These are phyloP conservation scores for Astraeus odoratus DNA, from an alignment of 768 basidiomycete species.

Conservation along the genomic window DNA sequence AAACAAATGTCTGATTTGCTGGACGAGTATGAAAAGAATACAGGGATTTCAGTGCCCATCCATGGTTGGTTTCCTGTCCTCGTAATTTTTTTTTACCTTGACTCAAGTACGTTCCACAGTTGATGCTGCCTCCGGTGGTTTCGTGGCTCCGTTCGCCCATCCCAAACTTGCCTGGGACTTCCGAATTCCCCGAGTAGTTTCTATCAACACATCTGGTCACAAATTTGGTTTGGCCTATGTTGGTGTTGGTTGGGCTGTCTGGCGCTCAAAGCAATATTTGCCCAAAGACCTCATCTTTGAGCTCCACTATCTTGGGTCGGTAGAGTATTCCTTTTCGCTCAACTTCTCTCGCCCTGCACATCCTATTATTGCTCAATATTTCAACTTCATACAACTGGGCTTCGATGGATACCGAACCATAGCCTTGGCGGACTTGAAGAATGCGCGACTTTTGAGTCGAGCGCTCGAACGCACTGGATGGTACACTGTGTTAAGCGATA, in stretches of 20 bases:
- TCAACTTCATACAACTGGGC: slow-evolving; percentile 57
- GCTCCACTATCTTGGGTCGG: slow-evolving; percentile 42
- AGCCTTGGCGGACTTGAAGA: slow-evolving; percentile 44
- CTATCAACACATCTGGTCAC: slow-evolving; percentile 56
- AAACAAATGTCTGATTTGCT: slow-evolving; percentile 76
- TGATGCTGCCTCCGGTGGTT: slow-evolving; percentile 56
- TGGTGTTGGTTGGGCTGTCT: slow-evolving; percentile 61
- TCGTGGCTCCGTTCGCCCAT: slow-evolving; percentile 55
- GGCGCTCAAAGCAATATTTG: slow-evolving; percentile 47
- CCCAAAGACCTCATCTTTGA: slow-evolving; percentile 70
- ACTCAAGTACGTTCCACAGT: slow-evolving; percentile 22
- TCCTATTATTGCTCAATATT: slow-evolving; percentile 57
- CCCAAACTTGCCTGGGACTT: slow-evolving; percentile 57
- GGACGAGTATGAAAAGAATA: slow-evolving; percentile 45
- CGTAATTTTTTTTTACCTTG: slow-evolving; percentile 14
- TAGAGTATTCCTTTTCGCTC: slow-evolving; percentile 72
- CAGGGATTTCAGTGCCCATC: slow-evolving; percentile 39
- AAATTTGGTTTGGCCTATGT: slow-evolving; percentile 53
- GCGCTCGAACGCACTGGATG: slow-evolving; percentile 53
- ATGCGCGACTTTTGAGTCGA: slow-evolving; percentile 58
- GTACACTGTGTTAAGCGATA: slow-evolving; percentile 46
- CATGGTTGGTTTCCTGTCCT: slow-evolving; percentile 26
- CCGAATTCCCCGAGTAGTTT: slow-evolving; percentile 49
- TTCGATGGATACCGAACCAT: slow-evolving; percentile 46
- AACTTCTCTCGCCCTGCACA: slow-evolving; percentile 58